Conservation (phyloP, 2,329 filamentous ascomycete species). For the Penicillium brevicompactum region DNA sequence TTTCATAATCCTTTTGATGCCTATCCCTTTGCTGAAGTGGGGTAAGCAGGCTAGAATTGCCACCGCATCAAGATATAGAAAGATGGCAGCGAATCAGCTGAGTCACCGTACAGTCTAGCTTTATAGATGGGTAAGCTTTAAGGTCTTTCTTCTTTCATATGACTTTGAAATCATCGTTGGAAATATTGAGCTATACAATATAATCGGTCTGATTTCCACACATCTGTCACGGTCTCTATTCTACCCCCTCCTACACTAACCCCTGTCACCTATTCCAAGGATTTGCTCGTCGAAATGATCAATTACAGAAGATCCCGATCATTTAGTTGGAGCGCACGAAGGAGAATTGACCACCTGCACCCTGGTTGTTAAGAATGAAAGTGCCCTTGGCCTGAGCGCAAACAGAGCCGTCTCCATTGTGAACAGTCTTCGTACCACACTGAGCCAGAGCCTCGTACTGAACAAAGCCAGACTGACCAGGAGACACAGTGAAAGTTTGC, state of each 20-base stretch:
- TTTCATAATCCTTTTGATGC: slow-evolving; percentile 16
- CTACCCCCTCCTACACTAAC: no score
- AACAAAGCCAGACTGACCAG: background rate
- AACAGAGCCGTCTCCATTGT: background rate
- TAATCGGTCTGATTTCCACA: no score
- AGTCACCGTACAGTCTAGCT: slow-evolving; percentile 18
- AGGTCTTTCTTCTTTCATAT: no score
- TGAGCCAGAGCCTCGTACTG: background rate
- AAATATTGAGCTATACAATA: no score
- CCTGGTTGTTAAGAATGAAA: background rate
- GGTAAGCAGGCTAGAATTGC: slow-evolving; percentile 24
- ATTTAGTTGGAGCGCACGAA: background rate
- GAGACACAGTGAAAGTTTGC: background rate
- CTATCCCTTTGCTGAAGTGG: slow-evolving; percentile 25
- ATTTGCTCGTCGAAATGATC: no score
- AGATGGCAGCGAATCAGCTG: slow-evolving; percentile 20
- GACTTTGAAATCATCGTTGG: no score
- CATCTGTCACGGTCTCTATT: no score
- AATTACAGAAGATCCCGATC: background rate
- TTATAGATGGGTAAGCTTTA: background rate
- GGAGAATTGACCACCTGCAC: background rate
- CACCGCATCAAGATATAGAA: slow-evolving; percentile 20
- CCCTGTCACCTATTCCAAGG: no score
- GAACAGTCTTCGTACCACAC: background rate
- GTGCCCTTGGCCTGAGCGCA: background rate